phyloP scores from a whole-genome alignment of 2,329 filamentous ascomycete genomes.

The Colletotrichum phormii region DNA sequence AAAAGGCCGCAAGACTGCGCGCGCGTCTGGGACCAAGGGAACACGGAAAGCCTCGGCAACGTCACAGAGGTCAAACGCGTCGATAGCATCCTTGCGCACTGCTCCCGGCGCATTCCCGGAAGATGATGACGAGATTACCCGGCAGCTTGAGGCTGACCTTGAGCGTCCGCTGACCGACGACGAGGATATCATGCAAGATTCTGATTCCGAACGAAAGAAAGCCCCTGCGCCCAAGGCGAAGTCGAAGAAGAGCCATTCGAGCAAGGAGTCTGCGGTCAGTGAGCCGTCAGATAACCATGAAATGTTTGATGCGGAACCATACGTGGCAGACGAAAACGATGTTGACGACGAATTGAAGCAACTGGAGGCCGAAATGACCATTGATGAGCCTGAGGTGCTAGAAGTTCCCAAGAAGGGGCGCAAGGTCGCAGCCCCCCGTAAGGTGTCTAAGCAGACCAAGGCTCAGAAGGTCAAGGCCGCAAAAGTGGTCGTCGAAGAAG shows the following conservation, averaged over 20 bases:
- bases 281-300: constrained; percentile 54
- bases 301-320: constrained; percentile 64
- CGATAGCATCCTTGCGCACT: constrained; percentile 49
- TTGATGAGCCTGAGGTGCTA: constrained; percentile 48
- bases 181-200: constrained; percentile 60
- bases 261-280: constrained; percentile 42
- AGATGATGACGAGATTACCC: constrained; percentile 71
- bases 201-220: constrained; percentile 56
- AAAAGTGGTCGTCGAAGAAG: constrained; percentile 33
- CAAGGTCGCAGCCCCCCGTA: constrained; percentile 60
- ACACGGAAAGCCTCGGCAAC: constrained; percentile 43
- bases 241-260: constrained; percentile 43
- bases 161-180: constrained; percentile 67
- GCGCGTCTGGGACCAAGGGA: constrained; percentile 54
- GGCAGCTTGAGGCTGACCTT: constrained; percentile 73
- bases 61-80: constrained; percentile 59
- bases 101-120: constrained; percentile 56
- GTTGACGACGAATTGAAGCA: constrained; percentile 64
- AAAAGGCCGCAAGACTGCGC: constrained; percentile 56
- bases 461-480: constrained; percentile 55
- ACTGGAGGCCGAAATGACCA: constrained; percentile 61
- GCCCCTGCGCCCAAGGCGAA: constrained; percentile 45
- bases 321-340: constrained; percentile 57
- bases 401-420: constrained; percentile 66
- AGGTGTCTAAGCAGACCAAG: constrained; percentile 64